Evolutionary conservation across 2,329 filamentous ascomycete genomes (phyloP).

Genomic region (Aspergillus aculeatus): DNA sequence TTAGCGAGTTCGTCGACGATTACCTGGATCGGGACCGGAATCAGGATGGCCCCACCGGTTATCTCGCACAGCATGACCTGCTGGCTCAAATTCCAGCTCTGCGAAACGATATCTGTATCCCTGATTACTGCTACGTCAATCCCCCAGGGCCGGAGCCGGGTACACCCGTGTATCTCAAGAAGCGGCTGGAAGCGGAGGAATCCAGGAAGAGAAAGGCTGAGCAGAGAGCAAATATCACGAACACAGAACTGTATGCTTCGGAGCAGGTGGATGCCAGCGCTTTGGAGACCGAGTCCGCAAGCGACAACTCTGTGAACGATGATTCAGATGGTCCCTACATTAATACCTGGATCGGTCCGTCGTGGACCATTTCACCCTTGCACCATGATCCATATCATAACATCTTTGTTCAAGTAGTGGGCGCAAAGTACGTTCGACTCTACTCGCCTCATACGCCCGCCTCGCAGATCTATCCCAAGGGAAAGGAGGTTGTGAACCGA

Average conservation of each 20-base stretch:
- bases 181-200: constrained; percentile 25
- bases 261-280: constrained; percentile 1
- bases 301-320: constrained; percentile 10
- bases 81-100: constrained; percentile 78
- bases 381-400: constrained; percentile 96
- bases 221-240: background rate
- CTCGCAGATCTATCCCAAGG: constrained; percentile 41
- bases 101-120: constrained; percentile 71
- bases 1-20: constrained; percentile 65
- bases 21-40: constrained; percentile 50
- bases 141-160: constrained; percentile 58
- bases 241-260: background rate
- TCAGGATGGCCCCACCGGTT: constrained; percentile 55
- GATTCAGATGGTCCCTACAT: constrained; percentile 59
- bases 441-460: constrained; percentile 67
- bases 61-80: constrained; percentile 89
- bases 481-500: constrained; percentile 36
- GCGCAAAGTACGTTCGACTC: constrained; percentile 85
- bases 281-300: constrained; percentile 10
- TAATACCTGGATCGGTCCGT: constrained; percentile 91
- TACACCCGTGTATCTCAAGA: constrained; percentile 46
- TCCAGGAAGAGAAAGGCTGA: background rate
- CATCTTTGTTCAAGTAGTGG: constrained; percentile 83
- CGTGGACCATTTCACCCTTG: constrained; percentile 83
- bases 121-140: constrained; percentile 78